A percentile compares a stretch with the other conserved stretches of the same genome.
phyloP scores from a whole-genome alignment of 768 basidiomycete species.

The Psilocybe sp. region DNA sequence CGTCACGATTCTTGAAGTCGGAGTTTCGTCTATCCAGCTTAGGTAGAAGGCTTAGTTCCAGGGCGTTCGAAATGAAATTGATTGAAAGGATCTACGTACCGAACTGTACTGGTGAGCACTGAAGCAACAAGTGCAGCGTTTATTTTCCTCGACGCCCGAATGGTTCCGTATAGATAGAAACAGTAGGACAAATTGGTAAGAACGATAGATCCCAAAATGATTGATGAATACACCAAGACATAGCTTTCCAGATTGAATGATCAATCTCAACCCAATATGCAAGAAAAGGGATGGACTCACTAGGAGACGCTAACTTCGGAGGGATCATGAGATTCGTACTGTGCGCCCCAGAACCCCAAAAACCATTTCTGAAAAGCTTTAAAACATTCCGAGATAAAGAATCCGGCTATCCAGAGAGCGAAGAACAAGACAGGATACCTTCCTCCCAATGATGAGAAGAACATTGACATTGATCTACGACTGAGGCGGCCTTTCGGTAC shows the following conservation, averaged over 20 bases:
- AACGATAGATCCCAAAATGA: conserved; percentile 40
- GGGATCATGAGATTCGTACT: conserved; percentile 32
- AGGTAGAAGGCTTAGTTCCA: too few relatives aligned
- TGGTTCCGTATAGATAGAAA: conserved; percentile 38
- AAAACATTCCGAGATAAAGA: conserved; percentile 20
- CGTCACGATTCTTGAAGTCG: too few relatives aligned
- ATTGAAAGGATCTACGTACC: too few relatives aligned
- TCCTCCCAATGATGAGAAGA: conserved; percentile 33
- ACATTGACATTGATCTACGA: conserved; percentile 30
- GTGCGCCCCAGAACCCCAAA: conserved; percentile 43
- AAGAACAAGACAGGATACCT: conserved; percentile 31
- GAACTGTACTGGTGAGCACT: too few relatives aligned
- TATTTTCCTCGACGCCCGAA: conserved; percentile 5
- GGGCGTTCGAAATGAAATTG: too few relatives aligned
- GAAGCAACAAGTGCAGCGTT: not conserved
- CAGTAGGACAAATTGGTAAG: conserved; percentile 32
- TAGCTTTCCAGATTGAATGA: conserved; percentile 4
- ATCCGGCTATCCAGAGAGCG: conserved; percentile 18
- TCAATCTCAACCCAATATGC: not conserved
- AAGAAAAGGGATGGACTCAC: conserved; percentile 26
- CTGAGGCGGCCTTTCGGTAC: conserved; percentile 35
- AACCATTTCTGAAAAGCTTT: conserved; percentile 37
- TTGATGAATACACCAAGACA: conserved; percentile 19
- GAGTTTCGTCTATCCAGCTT: too few relatives aligned
- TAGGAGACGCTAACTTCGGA: conserved; percentile 29